phyloP scores from a whole-genome alignment of 257 asterid species.

The Petunia axillaris region DNA sequence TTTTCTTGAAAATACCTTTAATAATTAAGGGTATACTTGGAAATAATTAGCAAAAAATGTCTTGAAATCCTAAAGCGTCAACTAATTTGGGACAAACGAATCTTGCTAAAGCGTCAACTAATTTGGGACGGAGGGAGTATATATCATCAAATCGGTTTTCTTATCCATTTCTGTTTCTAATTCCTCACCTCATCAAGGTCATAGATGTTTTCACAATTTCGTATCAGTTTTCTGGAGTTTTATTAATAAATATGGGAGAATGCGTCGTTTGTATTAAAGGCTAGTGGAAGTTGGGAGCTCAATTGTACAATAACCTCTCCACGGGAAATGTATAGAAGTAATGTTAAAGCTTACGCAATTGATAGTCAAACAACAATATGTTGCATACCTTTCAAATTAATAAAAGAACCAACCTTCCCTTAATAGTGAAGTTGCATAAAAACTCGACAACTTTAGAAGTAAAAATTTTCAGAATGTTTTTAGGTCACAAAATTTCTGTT shows the following conservation, averaged over 20 bases:
- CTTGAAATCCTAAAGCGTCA: too few relatives aligned
- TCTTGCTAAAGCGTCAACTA: too few relatives aligned
- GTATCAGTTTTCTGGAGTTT: background rate
- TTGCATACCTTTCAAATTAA: background rate
- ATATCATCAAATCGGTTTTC: background rate
- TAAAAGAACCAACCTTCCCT: conserved; percentile 2
- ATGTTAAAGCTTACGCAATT: conserved; percentile 22
- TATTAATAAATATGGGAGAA: conserved; percentile 14
- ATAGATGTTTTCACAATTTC: conserved; percentile 15
- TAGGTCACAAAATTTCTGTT: too few relatives aligned
- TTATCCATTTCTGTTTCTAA: background rate
- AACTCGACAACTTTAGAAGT: background rate
- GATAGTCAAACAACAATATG: conserved; percentile 17
- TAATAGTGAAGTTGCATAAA: background rate
- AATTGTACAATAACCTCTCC: conserved; percentile 4
- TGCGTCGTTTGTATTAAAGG: conserved; percentile 10
- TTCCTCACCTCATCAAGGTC: conserved; percentile 17
- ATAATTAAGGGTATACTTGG: too few relatives aligned
- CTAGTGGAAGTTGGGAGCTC: conserved; percentile 23
- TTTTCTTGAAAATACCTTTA: too few relatives aligned
- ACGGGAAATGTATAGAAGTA: conserved; percentile 10
- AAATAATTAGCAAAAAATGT: too few relatives aligned
- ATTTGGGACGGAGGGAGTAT: too few relatives aligned
- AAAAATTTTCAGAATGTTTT: background rate
- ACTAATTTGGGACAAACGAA: too few relatives aligned